These are phyloP conservation scores for Neurospora sp. DNA, from an alignment of 495 filamentous ascomycete genomes.

Conservation along the genomic window DNA sequence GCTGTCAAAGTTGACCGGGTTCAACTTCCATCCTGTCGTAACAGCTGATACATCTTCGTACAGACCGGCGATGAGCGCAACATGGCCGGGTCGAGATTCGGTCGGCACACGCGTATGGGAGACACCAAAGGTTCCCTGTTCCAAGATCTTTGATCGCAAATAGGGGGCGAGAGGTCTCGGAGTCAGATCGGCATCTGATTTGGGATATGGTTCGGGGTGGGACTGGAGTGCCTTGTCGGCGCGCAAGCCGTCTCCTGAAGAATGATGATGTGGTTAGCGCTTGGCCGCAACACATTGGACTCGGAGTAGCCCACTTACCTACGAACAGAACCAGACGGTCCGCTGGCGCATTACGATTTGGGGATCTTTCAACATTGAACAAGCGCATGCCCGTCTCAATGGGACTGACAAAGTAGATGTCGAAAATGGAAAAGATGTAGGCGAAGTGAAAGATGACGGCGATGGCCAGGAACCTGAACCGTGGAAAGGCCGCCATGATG, in stretches of 20 bases:
- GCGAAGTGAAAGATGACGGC: constrained; percentile 90
- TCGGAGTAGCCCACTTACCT: constrained; percentile 44
- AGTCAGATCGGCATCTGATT: constrained; percentile 43
- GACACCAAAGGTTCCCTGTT: constrained; percentile 94
- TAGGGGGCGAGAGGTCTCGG: constrained; percentile 83
- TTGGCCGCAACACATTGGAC: constrained; percentile 3
- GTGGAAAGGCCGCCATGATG: constrained; percentile 68
- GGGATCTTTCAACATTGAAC: constrained; percentile 56
- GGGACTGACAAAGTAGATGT: constrained; percentile 98
- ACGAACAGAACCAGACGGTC: constrained; percentile 90
- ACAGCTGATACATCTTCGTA: constrained; percentile 99
- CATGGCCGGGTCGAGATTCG: constrained; percentile 94
- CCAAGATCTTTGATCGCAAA: constrained; percentile 76
- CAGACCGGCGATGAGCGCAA: constrained; percentile 91
- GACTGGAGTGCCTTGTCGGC: constrained; percentile 98
- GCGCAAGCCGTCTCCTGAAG: constrained; percentile 75
- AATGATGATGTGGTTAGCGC: not conserved
- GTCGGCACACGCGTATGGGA: constrained; percentile 97
- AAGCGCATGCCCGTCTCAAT: constrained; percentile 92
- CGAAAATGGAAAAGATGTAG: constrained; percentile 95
- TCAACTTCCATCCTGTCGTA: constrained; percentile 96
- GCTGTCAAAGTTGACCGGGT: constrained; percentile 97
- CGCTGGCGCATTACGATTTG: constrained; percentile 61
- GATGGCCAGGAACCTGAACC: constrained; percentile 80
- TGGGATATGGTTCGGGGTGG: constrained; percentile 78